Conservation (phyloP, 768 basidiomycete genomes). For the Tricholoma saponaceum region DNA sequence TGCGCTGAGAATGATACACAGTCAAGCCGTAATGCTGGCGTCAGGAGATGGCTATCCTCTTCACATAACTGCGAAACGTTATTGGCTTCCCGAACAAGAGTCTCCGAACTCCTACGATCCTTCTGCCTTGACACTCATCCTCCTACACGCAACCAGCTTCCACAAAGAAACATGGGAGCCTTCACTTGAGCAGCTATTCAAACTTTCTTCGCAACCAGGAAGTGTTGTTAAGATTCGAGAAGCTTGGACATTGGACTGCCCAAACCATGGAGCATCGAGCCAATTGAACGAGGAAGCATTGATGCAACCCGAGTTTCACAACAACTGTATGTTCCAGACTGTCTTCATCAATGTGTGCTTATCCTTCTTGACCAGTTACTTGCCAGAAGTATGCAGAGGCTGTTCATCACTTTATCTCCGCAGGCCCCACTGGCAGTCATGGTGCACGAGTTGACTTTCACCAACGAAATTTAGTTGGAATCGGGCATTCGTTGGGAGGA, state of each 20-base stretch:
- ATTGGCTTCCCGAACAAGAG: slow-evolving; percentile 41
- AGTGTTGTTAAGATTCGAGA: slow-evolving; percentile 39
- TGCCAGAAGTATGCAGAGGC: slow-evolving; percentile 63
- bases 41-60: slow-evolving; percentile 43
- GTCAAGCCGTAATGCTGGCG: slow-evolving; percentile 26
- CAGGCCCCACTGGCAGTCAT: slow-evolving; percentile 31
- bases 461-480: slow-evolving; percentile 49
- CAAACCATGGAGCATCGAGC: slow-evolving; percentile 67
- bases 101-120: slow-evolving; percentile 29
- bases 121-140: slow-evolving; percentile 49
- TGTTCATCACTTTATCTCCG: slow-evolving; percentile 51
- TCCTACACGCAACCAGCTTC: slow-evolving; percentile 70
- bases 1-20: slow-evolving; percentile 9
- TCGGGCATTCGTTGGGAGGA: slow-evolving; percentile 68
- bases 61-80: slow-evolving; percentile 53
- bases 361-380: slow-evolving; percentile 38
- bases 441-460: slow-evolving; percentile 44
- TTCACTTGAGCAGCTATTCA: slow-evolving; percentile 45
- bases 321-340: slow-evolving; percentile 37
- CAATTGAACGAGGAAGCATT: slow-evolving; percentile 47
- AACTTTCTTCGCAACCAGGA: slow-evolving; percentile 17
- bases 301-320: slow-evolving; percentile 37
- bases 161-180: slow-evolving; percentile 77
- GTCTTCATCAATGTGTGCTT: not conserved
- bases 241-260: slow-evolving; percentile 69